phyloP scores from a whole-genome alignment of 106 monocot genomes.

The Alisma plantagoaquatica region DNA sequence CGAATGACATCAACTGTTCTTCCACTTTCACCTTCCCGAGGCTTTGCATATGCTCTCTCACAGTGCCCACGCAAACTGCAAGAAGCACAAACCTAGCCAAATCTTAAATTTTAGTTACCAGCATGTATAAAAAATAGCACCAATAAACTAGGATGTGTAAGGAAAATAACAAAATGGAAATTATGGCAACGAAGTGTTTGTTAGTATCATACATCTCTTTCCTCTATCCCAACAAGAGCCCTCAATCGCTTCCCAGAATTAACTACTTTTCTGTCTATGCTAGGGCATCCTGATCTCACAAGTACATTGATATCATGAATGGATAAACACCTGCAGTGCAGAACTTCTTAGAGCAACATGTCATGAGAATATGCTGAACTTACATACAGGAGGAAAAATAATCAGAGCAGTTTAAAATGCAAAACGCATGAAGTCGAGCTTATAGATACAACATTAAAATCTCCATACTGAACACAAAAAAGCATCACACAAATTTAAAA shows the following conservation, averaged over 20 bases:
- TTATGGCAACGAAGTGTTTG: not conserved
- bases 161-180: not conserved
- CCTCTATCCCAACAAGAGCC: constrained; percentile 74
- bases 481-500: too few relatives aligned
- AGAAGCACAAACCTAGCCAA: constrained; percentile 56
- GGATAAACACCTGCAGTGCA: constrained; percentile 63
- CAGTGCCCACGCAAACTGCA: constrained; percentile 66
- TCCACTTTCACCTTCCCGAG: constrained; percentile 48
- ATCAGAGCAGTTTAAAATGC: too few relatives aligned
- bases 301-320: constrained; percentile 59
- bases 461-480: too few relatives aligned
- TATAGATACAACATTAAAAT: too few relatives aligned
- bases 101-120: too few relatives aligned
- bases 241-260: constrained; percentile 90
- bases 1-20: constrained; percentile 89
- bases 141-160: not conserved
- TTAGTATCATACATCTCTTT: constrained; percentile 60
- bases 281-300: constrained; percentile 73
- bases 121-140: constrained; percentile 1
- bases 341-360: too few relatives aligned
- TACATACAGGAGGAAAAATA: not conserved
- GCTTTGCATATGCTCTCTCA: constrained; percentile 70
- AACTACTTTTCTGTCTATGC: constrained; percentile 78
- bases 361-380: too few relatives aligned
- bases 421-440: too few relatives aligned